These are phyloP conservation scores for Penstemon davidsonii DNA, from an alignment of 257 asterid species.

Conservation along the genomic window DNA sequence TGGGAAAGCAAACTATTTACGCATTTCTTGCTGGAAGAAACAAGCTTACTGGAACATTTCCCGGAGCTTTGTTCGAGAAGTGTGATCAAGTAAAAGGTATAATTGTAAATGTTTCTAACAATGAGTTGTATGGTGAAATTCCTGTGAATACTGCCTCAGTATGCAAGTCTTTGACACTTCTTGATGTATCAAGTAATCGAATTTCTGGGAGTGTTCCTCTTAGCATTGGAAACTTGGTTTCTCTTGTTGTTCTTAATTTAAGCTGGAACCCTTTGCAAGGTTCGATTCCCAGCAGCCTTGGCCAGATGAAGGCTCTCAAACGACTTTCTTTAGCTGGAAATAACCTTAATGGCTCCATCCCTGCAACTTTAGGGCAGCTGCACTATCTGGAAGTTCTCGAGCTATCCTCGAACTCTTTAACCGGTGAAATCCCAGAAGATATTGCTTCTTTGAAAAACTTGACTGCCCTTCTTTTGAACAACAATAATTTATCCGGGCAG, in stretches of 20 bases:
- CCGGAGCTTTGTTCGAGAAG: conserved; percentile 52
- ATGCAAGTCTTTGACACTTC: conserved; percentile 55
- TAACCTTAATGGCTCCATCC: conserved; percentile 67
- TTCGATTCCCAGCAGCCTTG: conserved; percentile 62
- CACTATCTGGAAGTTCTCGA: conserved; percentile 63
- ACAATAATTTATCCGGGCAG: conserved; percentile 73
- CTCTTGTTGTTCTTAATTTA: conserved; percentile 61
- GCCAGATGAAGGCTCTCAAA: conserved; percentile 57
- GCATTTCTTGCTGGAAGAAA: conserved; percentile 80
- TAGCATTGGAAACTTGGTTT: conserved; percentile 51
- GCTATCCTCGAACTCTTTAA: conserved; percentile 62
- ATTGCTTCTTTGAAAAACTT: conserved; percentile 61
- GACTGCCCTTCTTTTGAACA: conserved; percentile 61
- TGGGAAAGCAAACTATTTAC: conserved; percentile 55
- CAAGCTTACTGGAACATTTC: conserved; percentile 67
- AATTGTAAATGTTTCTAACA: conserved; percentile 59
- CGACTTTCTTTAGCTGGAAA: conserved; percentile 71
- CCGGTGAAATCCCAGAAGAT: conserved; percentile 73
- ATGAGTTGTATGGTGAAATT: conserved; percentile 60
- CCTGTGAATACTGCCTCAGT: conserved; percentile 51
- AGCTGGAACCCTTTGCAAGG: conserved; percentile 72
- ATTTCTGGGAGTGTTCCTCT: conserved; percentile 62
- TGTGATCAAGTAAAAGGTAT: conserved; percentile 65
- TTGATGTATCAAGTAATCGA: conserved; percentile 70
- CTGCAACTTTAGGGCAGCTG: conserved; percentile 62